Conservation (phyloP, 441 rosid genomes). For the Manihot esculenta region DNA sequence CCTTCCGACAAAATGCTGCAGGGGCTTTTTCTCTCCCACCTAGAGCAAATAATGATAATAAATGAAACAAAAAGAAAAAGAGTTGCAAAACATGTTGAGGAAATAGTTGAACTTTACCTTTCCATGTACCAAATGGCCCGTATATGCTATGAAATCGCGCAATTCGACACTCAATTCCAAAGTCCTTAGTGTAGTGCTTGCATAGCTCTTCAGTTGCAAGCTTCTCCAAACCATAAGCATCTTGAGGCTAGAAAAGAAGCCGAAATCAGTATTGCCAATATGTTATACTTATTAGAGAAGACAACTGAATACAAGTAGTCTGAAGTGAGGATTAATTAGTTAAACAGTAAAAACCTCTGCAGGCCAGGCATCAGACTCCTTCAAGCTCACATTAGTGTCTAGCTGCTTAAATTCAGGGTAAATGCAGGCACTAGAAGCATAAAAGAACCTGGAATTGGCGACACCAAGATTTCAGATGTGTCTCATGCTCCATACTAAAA, state of each 20-base stretch:
- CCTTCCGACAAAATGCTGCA: conserved; percentile 96
- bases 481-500: not conserved
- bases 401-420: conserved; percentile 95
- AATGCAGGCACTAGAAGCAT: conserved; percentile 98
- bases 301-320: not conserved
- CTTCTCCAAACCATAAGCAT: conserved; percentile 98
- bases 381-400: conserved; percentile 93
- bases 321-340: not conserved
- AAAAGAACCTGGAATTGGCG: conserved; percentile 59
- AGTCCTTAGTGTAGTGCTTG: conserved; percentile 95
- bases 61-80: not conserved
- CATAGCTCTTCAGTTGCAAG: conserved; percentile 95
- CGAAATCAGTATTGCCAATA: conserved; percentile 9
- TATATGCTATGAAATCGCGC: conserved; percentile 96
- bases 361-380: conserved; percentile 99
- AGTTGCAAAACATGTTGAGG: not conserved
- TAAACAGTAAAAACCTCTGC: conserved; percentile 67
- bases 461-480: not conserved
- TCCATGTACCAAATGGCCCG: conserved; percentile 98
- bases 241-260: conserved; percentile 75
- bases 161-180: conserved; percentile 86
- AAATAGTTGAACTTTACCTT: conserved; percentile 41
- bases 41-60: conserved; percentile 12
- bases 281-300: conserved; percentile 12
- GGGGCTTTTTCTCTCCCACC: conserved; percentile 99